Percentiles rank a stretch among this genome's conserved stretches.
These are phyloP conservation scores for Myxozyma mucilagina DNA, from an alignment of 805 yeast genomes.

Conservation along the genomic window DNA sequence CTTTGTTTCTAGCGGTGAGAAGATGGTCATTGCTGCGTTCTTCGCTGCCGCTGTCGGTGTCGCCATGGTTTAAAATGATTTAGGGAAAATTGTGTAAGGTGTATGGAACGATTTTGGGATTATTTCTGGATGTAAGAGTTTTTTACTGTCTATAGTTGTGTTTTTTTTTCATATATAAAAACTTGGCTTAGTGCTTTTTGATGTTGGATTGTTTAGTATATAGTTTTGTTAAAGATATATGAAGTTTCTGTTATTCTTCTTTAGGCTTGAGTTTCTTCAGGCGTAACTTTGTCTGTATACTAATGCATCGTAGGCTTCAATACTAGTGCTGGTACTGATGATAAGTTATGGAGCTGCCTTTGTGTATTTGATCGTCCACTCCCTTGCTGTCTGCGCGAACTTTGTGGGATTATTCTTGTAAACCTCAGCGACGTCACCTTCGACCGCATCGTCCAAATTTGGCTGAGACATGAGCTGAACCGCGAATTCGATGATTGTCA, in stretches of 20 bases:
- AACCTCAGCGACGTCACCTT: constrained; percentile 85
- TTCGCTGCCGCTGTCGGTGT: constrained; percentile 15
- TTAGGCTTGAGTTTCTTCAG: background rate
- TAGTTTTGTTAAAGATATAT: background rate
- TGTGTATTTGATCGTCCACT: constrained; percentile 61
- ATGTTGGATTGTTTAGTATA: background rate
- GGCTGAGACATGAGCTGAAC: constrained; percentile 85
- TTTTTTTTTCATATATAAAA: background rate
- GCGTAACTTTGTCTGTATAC: background rate
- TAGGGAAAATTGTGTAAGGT: background rate
- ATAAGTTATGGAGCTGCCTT: background rate
- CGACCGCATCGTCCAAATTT: constrained; percentile 87
- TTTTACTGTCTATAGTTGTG: background rate
- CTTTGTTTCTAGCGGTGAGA: constrained; percentile 7
- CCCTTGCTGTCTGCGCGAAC: constrained; percentile 85
- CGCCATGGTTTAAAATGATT: background rate
- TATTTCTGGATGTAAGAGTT: background rate
- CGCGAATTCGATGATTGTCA: constrained; percentile 77
- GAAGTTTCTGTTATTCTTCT: background rate
- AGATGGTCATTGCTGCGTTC: constrained; percentile 16
- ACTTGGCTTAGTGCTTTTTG: background rate
- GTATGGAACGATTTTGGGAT: no score
- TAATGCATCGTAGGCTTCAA: no score
- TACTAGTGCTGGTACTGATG: background rate
- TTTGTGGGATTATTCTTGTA: constrained; percentile 80